These are phyloP conservation scores for Pseudocercospora fijiensis DNA, from an alignment of 2,329 filamentous ascomycete genomes.

Conservation along the genomic window DNA sequence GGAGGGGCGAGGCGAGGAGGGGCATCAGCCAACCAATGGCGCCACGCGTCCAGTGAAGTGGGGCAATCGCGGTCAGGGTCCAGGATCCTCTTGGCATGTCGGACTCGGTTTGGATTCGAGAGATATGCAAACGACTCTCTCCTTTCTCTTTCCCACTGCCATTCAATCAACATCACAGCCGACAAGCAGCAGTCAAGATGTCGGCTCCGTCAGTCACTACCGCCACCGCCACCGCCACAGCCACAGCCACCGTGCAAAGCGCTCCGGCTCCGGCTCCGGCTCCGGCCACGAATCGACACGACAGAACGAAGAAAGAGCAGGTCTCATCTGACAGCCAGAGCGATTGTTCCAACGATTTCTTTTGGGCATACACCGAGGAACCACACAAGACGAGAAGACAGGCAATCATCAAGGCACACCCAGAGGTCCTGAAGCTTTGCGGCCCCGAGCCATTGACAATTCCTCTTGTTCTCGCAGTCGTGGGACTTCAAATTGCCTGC, in stretches of 20 bases:
- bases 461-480: constrained; percentile 82
- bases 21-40: neutral
- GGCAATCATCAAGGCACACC: constrained; percentile 97
- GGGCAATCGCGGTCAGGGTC: no score
- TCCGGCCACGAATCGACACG: constrained; percentile 1
- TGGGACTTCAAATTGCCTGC: constrained; percentile 74
- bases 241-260: constrained; percentile 29
- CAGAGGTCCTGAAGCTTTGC: constrained; percentile 96
- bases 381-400: constrained; percentile 86
- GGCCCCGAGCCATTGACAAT: constrained; percentile 94
- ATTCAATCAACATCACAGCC: neutral
- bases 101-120: neutral
- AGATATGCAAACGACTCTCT: neutral
- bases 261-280: constrained; percentile 9
- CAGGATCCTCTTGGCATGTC: neutral
- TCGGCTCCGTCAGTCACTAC: constrained; percentile 29
- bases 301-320: constrained; percentile 22
- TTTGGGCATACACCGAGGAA: constrained; percentile 99
- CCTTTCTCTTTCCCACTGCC: neutral
- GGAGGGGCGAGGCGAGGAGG: neutral
- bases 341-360: constrained; percentile 63
- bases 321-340: constrained; percentile 10
- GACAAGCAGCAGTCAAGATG: constrained; percentile 19
- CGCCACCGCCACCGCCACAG: no score
- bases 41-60: neutral